phyloP scores from a whole-genome alignment of 352 stramenopile genomes.

The Pythium phragmitis region DNA sequence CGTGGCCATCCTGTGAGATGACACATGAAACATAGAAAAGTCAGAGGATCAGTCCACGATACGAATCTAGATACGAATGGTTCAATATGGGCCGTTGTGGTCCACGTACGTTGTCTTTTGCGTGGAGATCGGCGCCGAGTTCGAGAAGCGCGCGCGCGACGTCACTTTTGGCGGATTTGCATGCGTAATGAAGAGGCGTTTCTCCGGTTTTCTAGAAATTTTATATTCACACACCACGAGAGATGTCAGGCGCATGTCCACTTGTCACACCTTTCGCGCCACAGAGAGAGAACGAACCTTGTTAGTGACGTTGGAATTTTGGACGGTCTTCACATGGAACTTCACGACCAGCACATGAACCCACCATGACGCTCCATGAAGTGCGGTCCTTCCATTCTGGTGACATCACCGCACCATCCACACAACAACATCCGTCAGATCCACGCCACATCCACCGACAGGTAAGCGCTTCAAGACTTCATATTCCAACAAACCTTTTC shows the following conservation, averaged over 20 bases:
- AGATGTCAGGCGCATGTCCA: no score
- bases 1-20: background rate
- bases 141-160: background rate
- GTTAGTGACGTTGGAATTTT: background rate
- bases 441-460: no score
- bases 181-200: background rate
- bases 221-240: no score
- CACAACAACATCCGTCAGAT: no score
- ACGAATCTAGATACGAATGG: no score
- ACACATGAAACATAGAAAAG: background rate
- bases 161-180: background rate
- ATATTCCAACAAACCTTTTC: no score
- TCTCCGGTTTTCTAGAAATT: background rate
- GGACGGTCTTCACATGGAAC: no score
- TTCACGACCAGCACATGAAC: no score
- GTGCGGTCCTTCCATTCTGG: no score
- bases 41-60: background rate
- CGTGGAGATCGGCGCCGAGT: background rate
- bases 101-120: slow-evolving; percentile 6
- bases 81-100: background rate
- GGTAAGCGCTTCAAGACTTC: no score
- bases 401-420: no score
- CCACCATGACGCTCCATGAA: no score
- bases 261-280: background rate
- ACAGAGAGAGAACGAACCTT: background rate